Evolutionary conservation across 179 eudicot species (phyloP), one percentile per base, ranked within the genome.

Genomic region (Vitellaria paradoxa): DNA sequence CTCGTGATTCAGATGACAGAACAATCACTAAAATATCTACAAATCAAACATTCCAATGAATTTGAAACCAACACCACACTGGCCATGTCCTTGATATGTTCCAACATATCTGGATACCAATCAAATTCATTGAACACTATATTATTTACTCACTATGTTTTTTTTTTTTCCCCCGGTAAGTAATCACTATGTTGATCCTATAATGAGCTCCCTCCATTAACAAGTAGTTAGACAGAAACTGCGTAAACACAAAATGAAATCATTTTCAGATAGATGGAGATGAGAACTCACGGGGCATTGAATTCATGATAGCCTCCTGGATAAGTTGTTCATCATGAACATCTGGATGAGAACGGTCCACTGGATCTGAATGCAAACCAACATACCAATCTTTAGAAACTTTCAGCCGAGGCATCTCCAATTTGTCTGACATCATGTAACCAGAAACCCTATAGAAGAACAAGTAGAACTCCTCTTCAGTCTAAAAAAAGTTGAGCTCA

Each of bases 261-360:
- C 30, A 62, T 8, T 7, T 47, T 68, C 37, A 65, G 42, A 26
- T 8, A 20, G 40, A 61, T 63, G 24, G 18, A 74, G 72, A 74
- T 21, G 72, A 68, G 70, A 46, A 79, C 99, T 87, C 82, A 93
- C 99, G 82, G 65, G 82, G 67, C 46, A 76, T 72, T 72, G 90
- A 85, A 76, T 87, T 85, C 82, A 75, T 77, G 79, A 86, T 79
- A 81, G 98, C 94, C 79, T 92, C 94, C 84, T 87, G 88, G 67
- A 92, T 46, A 63, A 96, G 91, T 82, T 75, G 77, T 40, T 91
- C 94, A 79, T 96, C 97, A 76, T 94, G 85, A 76, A 94, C 98
- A 90, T 96, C 97, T 61, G 99, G 98, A 86, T 94, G 99, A 80
- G 98, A 96, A 74, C 92, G 98, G 76, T 96, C 97, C 49, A 88